Base-by-base conservation (phyloP, 306 rosid genomes). In the Cucurbita pepo region DNA sequence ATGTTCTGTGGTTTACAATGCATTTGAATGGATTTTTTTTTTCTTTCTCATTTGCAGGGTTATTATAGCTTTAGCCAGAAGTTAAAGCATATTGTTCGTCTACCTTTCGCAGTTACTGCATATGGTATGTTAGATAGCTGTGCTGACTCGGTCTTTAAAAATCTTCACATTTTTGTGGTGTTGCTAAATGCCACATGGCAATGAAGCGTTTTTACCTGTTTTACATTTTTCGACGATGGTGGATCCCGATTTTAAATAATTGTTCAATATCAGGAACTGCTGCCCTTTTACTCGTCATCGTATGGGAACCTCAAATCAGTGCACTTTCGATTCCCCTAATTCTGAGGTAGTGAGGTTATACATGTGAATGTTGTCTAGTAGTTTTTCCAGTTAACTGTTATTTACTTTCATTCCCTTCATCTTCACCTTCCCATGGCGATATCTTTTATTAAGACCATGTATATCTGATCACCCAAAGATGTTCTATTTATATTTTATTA, bases 1-100 rank as follows among this genome's bases (percentile, higher is more conserved):
- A 45, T 16, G 10, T 50, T 74, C 19, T n/a, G 54, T 74, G 56
- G 54, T 44, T 59, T 59, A 58, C 36, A 10, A 67, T 59, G 73
- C 47, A 36, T 45, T 25, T 69, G 57, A 21, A 19, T 58, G 38
- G 8, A 30, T 30, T 36, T 55, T 22, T 69, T n/a, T 56, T 81
- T 6, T 18, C 70, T 41, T 41, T 63, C 21, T 41, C 41, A 63
- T 41, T 77, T 71, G 83, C 77, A 95, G 99, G 97, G 99, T 56
- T 95, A 95, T 77, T 95, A 95, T 79, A 95, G 99, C 84, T 95
- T 95, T 88, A 95, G 99, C 86, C 99, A 91, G 96, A 95, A 89
- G 88, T 88, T 95, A 86, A 95, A 95, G 86, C 91, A 84, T 85
- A 80, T 95, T 76, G 95, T 91, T 80, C 92, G 97, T 64, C 85